phyloP scores from a whole-genome alignment of 2,329 filamentous ascomycete species.

The Pseudogymnoascus sp. region DNA sequence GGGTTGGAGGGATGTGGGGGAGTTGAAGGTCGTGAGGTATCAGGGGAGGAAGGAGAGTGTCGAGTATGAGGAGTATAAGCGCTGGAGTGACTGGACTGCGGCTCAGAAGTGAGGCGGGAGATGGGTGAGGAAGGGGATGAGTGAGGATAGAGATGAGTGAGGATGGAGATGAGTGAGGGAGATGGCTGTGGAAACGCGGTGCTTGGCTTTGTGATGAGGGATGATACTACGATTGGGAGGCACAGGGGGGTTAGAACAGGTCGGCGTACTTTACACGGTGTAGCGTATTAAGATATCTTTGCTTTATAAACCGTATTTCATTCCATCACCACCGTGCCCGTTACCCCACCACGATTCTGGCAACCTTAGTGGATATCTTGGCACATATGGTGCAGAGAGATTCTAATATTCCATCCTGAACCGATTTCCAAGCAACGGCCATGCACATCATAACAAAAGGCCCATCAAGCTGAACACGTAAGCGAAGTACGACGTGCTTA shows the following conservation, averaged over 20 bases:
- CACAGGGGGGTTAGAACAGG: not conserved
- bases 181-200: not conserved
- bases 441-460: not conserved
- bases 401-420: not conserved
- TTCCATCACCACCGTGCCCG: not conserved
- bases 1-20: slow-evolving; percentile 68
- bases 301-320: not conserved
- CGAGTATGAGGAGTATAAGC: slow-evolving; percentile 66
- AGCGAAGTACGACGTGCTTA: not conserved
- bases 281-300: not conserved
- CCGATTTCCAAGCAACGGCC: not conserved
- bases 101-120: slow-evolving; percentile 10
- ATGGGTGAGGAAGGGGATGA: too few relatives aligned
- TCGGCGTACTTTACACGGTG: not conserved
- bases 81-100: slow-evolving; percentile 68
- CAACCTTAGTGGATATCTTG: not conserved
- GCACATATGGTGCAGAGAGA: not conserved
- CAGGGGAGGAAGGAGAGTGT: slow-evolving; percentile 74
- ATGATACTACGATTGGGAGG: not conserved
- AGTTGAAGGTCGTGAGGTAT: slow-evolving; percentile 74
- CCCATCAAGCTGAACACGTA: not conserved
- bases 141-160: too few relatives aligned
- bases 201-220: not conserved
- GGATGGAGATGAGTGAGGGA: too few relatives aligned
- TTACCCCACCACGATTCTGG: not conserved